Evolutionary conservation across 2,329 filamentous ascomycete species (phyloP), one percentile per base, ranked within the genome.

Genomic region (Apiospora marii): DNA sequence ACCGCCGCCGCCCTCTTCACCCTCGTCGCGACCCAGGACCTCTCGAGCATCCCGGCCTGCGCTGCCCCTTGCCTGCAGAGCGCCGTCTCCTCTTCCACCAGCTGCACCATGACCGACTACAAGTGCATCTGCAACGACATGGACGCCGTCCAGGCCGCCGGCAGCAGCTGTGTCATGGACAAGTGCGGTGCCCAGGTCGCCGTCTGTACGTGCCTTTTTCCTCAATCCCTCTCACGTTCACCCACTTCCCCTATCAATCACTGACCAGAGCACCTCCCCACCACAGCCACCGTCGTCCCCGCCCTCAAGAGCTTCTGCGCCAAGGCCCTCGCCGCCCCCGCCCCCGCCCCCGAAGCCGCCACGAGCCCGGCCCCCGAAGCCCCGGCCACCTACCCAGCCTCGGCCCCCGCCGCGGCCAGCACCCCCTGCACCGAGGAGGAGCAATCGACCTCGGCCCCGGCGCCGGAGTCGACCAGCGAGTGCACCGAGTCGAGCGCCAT

Each of bases 51-150:
- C 61, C 78, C 78, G 1, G 12, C 72, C 10, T 79, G 78, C 48
- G 77, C 78, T 27, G 3, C 74, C 5, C 71, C 76, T 58, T 78
- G 77, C 67, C 77, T 79, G 37, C 71, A 78, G 51, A 68, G 14
- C 2, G 69, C 72, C 37, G 76, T 77, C 13, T 51, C 73, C 27
- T 70, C 72, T 4, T 53, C 64, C n/a, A 79, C 77, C 48, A 71
- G 53, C 46, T 79, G 78, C 49, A 34, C 58, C 12, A 71, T 51
- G 1, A 64, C 72, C 30, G 78, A 79, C 73, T 78, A 77, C 71
- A 70, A 70, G 70, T 79, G 78, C 70, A 75, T 79, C 69, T 79
- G 78, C 77, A 73, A 75, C 69, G 74, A 76, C 68, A 70, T 75
- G 41, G 64, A 73, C 67, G 48, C 72, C 44, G 49, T 79, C 34